These are phyloP conservation scores for Gastrolobium villosum DNA, from an alignment of 306 rosid species.

Conservation along the genomic window DNA sequence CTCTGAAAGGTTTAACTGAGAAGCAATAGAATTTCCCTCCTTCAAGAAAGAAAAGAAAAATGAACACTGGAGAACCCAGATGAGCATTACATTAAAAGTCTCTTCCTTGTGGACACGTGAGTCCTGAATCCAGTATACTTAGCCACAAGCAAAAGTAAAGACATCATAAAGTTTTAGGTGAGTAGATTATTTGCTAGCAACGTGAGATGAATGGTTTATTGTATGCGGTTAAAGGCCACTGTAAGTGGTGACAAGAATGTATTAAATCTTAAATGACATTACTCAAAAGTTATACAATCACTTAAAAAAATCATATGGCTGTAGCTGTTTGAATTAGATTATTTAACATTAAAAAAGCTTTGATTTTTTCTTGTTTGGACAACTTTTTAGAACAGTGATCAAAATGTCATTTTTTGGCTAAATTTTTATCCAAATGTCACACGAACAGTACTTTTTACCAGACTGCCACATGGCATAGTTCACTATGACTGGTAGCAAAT, in stretches of 20 bases:
- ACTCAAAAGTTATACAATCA: background rate
- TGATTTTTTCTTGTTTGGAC: no score
- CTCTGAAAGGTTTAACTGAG: background rate
- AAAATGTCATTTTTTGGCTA: no score
- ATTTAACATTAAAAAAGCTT: no score
- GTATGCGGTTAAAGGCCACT: background rate
- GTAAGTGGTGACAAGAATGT: background rate
- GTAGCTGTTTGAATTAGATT: no score
- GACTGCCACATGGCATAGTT: no score
- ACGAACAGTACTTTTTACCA: no score
- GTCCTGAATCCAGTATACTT: background rate
- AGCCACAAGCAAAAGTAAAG: no score
- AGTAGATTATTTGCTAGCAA: background rate
- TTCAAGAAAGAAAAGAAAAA: constrained; percentile 7
- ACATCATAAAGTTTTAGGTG: background rate
- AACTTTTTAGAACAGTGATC: no score
- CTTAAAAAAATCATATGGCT: background rate
- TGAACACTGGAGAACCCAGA: background rate
- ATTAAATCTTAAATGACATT: background rate
- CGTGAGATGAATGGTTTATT: background rate
- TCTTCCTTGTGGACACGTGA: background rate
- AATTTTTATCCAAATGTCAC: no score
- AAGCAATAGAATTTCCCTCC: background rate
- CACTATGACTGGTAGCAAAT: no score
- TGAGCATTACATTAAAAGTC: background rate